Evolutionary conservation across 306 rosid genomes (phyloP).

Genomic region (Vigna trinervia): DNA sequence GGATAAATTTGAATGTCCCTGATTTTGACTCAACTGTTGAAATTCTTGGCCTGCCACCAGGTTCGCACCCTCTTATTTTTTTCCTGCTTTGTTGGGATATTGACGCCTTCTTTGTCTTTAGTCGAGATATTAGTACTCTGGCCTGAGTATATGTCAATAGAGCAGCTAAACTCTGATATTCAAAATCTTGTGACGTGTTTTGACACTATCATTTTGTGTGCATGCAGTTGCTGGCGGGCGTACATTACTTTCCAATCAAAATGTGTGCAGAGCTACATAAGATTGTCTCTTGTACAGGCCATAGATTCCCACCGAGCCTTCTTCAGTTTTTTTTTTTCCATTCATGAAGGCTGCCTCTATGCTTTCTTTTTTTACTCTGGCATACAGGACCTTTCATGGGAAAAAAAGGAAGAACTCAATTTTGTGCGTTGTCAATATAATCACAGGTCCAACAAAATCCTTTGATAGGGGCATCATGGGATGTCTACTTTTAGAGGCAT

Average conservation of each 20-base stretch:
- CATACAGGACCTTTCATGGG: slow-evolving; percentile 54
- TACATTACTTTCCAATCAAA: slow-evolving; percentile 47
- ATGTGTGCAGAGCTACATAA: slow-evolving; percentile 54
- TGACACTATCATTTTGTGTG: slow-evolving; percentile 33
- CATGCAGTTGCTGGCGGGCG: slow-evolving; percentile 57
- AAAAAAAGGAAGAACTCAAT: slow-evolving; percentile 39
- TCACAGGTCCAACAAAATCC: slow-evolving; percentile 47
- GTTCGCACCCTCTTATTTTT: slow-evolving; percentile 46
- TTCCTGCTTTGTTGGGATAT: slow-evolving; percentile 27
- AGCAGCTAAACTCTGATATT: background rate
- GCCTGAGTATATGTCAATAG: slow-evolving; percentile 1
- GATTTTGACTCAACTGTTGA: slow-evolving; percentile 45
- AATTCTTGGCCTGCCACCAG: slow-evolving; percentile 56
- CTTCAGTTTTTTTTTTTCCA: slow-evolving; percentile 56
- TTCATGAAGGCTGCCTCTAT: slow-evolving; percentile 64
- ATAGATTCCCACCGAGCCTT: slow-evolving; percentile 63
- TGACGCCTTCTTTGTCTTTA: background rate
- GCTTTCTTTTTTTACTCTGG: slow-evolving; percentile 53
- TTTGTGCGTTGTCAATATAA: slow-evolving; percentile 53
- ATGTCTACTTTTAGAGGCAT: slow-evolving; percentile 77
- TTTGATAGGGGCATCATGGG: slow-evolving; percentile 49
- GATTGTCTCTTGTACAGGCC: slow-evolving; percentile 75
- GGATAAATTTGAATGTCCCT: slow-evolving; percentile 40
- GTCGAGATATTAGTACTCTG: background rate
- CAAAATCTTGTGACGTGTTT: slow-evolving; percentile 13